phyloP scores from a whole-genome alignment of 192 early-diverging fungal species.

The Glomus cerebriforme region DNA sequence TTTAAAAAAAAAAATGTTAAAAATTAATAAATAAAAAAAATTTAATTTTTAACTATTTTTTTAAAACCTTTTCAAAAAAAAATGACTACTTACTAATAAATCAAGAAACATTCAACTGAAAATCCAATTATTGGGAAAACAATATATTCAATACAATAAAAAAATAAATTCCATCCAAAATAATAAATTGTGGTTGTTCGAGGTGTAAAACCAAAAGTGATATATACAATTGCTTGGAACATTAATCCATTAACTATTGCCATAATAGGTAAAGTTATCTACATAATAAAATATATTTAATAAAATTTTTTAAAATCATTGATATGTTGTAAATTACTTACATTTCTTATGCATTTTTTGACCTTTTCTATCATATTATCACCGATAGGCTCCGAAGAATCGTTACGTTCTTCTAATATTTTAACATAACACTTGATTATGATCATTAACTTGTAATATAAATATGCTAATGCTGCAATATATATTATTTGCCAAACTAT shows the following conservation, averaged over 20 bases:
- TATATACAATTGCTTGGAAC: background rate
- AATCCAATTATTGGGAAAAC: background rate
- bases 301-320: background rate
- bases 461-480: background rate
- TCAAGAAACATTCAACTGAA: background rate
- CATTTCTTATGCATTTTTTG: background rate
- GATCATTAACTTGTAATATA: background rate
- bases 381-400: background rate
- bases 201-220: background rate
- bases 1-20: too few relatives aligned
- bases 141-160: background rate
- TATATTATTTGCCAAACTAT: background rate
- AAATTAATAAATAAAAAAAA: too few relatives aligned
- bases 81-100: background rate
- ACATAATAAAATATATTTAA: background rate
- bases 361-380: background rate
- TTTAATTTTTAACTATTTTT: too few relatives aligned
- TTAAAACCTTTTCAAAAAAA: too few relatives aligned
- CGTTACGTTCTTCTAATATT: background rate
- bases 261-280: background rate
- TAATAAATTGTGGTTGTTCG: background rate
- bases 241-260: background rate
- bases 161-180: background rate
- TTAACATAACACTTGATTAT: background rate
- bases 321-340: background rate